These are phyloP conservation scores for Ogataea allantospora DNA, from an alignment of 805 yeast species.

Conservation along the genomic window DNA sequence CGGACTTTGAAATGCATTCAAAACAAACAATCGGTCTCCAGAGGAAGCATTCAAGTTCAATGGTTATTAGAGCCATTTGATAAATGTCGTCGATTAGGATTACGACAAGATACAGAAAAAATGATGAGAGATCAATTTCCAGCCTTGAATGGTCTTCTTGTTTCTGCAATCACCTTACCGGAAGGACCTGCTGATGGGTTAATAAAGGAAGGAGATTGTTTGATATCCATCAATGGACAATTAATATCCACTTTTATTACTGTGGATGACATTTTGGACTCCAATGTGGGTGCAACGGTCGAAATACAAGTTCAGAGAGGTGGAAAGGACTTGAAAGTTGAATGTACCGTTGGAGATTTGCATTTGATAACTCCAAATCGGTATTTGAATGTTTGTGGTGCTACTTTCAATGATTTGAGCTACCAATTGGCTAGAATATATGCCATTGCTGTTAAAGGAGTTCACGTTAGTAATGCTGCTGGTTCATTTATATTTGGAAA, in stretches of 20 bases:
- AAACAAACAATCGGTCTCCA: conserved; percentile 52
- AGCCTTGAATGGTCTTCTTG: conserved; percentile 72
- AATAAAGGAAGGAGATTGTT: conserved; percentile 82
- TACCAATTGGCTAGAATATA: conserved; percentile 86
- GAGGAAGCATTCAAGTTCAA: conserved; percentile 92
- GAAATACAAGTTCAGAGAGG: conserved; percentile 69
- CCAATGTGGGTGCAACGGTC: conserved; percentile 57
- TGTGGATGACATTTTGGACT: conserved; percentile 82
- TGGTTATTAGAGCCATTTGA: conserved; percentile 87
- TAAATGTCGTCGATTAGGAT: conserved; percentile 84
- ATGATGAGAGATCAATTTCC: conserved; percentile 69
- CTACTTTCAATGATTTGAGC: conserved; percentile 78
- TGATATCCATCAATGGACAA: conserved; percentile 68
- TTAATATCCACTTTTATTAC: conserved; percentile 67
- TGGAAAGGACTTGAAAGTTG: conserved; percentile 53
- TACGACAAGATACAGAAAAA: conserved; percentile 70
- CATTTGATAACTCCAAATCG: conserved; percentile 81
- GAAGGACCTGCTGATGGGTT: conserved; percentile 77
- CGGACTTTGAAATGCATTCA: conserved; percentile 81
- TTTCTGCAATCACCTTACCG: conserved; percentile 78
- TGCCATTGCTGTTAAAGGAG: conserved; percentile 83
- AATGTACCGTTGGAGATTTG: conserved; percentile 65
- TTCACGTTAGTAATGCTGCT: conserved; percentile 71
- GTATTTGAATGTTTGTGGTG: conserved; percentile 81
- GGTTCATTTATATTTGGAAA: conserved; percentile 67